A percentile compares a stretch with the other conserved stretches of the same genome.
These are phyloP conservation scores for Bruguiera hainesii DNA, from an alignment of 441 rosid genomes.

Conservation along the genomic window DNA sequence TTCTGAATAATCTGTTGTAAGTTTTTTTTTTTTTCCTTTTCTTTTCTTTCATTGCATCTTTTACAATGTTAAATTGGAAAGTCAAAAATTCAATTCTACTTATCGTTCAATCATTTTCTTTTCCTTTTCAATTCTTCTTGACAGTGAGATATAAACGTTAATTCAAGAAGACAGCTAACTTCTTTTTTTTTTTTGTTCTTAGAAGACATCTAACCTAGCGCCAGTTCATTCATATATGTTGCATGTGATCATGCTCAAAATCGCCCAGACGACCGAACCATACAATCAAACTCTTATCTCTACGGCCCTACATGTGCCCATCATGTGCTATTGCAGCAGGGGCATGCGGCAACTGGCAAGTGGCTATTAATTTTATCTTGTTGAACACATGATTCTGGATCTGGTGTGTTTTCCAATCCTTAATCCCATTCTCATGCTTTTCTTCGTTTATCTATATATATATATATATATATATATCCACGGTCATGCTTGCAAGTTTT, in stretches of 20 bases:
- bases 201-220: not conserved
- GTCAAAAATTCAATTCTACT: too few relatives aligned
- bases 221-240: not conserved
- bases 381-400: not conserved
- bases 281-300: not conserved
- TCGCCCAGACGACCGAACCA: conserved; percentile 17
- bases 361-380: conserved; percentile 13
- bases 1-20: too few relatives aligned
- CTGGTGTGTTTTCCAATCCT: not conserved
- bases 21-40: too few relatives aligned
- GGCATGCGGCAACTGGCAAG: not conserved
- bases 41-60: too few relatives aligned
- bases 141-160: too few relatives aligned
- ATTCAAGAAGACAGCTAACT: too few relatives aligned
- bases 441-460: not conserved
- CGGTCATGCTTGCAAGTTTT: not conserved
- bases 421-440: not conserved
- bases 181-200: too few relatives aligned
- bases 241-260: conserved; percentile 14
- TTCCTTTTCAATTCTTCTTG: too few relatives aligned
- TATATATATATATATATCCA: not conserved
- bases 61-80: too few relatives aligned
- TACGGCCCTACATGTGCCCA: conserved; percentile 12
- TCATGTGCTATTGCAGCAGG: conserved; percentile 20
- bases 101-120: too few relatives aligned